Evolutionary conservation across 2,329 filamentous ascomycete genomes (phyloP), one percentile per base, ranked within the genome.

Genomic region (Ceratocystis ficicola): DNA sequence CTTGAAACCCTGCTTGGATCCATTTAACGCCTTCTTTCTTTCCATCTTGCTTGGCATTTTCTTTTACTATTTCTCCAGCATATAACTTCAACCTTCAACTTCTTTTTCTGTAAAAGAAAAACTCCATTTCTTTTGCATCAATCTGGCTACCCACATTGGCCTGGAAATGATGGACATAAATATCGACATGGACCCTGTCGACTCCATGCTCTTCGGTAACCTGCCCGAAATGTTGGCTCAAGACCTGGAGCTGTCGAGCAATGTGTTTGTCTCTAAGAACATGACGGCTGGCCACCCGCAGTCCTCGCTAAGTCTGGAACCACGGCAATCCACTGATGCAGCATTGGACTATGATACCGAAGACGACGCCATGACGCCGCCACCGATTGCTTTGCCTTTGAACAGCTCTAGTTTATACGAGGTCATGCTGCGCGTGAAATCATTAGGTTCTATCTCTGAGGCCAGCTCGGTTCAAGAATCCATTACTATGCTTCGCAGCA

Each of bases 221-320:
- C 74, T 85, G 20, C 80, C 82, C 1, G 83, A 85, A 72, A 70
- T 83, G 48, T 74, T 85, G n/a, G 82, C 77, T 5, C 77, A 75
- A 67, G 81, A 85, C 68, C 73, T 84, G 59, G 79, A 82, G 70
- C 70, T 75, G 25, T 82, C 79, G 20, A 74, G 74, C 63, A 73
- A 75, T 8, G 71, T 81, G 30, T 84, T 83, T 66, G 73, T 73
- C 30, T 76, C 80, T 15, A 80, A 75, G 70, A 79, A 78, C 66
- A 79, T 83, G 77, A 81, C 81, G 5, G 77, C 81, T 25, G 81
- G 81, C 7, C 70, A 75, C 7, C 81, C 82, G 0, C 65, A 66
- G 44, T 57, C 66, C n/a, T 50, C 50, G 22, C 57, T 55, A 22
- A 41, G 63, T 17, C n/a, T 48, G 4, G 55, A 44, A 30, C 28